Evolutionary conservation across 352 stramenopile species (phyloP).

Genomic region (Pythium dissotocum): DNA sequence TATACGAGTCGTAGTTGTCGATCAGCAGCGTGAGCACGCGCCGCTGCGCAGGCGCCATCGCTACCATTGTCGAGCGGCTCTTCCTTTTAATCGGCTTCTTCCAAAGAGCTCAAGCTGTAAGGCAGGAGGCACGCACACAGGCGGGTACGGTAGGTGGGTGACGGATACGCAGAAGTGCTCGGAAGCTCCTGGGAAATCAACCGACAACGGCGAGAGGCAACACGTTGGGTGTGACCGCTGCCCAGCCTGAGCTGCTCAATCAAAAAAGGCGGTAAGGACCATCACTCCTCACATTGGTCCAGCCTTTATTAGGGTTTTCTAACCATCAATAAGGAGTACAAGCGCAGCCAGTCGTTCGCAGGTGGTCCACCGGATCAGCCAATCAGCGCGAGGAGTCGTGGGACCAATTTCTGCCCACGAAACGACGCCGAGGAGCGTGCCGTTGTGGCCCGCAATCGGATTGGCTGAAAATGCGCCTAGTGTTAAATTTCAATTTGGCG

Average conservation of each 20-base stretch:
- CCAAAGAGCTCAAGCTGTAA: neutral
- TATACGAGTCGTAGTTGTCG: conserved; percentile 99
- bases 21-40: conserved; percentile 87
- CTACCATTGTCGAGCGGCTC: conserved; percentile 23
- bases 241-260: neutral
- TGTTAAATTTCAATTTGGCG: neutral
- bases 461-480: neutral
- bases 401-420: conserved; percentile 7
- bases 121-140: neutral
- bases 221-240: neutral
- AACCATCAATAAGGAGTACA: conserved; percentile 4
- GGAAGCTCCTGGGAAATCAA: neutral
- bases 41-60: conserved; percentile 26
- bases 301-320: neutral
- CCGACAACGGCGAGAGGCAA: neutral
- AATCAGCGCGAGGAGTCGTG: conserved; percentile 18
- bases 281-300: conserved; percentile 10
- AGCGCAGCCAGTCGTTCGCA: conserved; percentile 6
- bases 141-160: neutral
- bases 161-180: neutral
- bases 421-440: conserved; percentile 33
- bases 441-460: neutral
- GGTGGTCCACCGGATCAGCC: conserved; percentile 1
- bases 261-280: conserved; percentile 5
- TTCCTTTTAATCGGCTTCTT: neutral